A percentile compares a stretch with the other conserved stretches of the same genome.
phyloP scores from a whole-genome alignment of 192 early-diverging fungal genomes.

The Gonapodya sp. region DNA sequence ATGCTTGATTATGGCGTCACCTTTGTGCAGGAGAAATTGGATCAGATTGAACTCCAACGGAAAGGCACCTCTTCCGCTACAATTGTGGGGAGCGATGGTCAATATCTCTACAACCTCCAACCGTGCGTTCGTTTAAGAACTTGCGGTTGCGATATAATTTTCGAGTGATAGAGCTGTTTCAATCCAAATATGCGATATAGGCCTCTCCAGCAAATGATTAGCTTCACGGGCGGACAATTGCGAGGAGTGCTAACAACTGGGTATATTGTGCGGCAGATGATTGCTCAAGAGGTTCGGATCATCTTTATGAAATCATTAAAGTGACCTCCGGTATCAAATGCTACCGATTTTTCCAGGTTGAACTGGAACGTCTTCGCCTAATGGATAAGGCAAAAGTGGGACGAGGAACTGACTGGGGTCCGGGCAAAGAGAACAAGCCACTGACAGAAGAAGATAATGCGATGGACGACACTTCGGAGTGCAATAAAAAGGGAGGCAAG shows the following conservation, averaged over 20 bases:
- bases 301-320: background rate
- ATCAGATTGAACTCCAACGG: conserved; percentile 10
- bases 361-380: conserved; percentile 10
- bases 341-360: background rate
- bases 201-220: no score
- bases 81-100: conserved; percentile 33
- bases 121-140: conserved; percentile 52
- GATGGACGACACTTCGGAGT: no score
- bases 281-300: conserved; percentile 58
- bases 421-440: background rate
- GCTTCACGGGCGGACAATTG: no score
- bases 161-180: no score
- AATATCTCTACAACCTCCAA: conserved; percentile 53
- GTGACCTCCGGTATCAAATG: background rate
- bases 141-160: conserved; percentile 28
- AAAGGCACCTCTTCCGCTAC: background rate
- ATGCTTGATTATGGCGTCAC: conserved; percentile 63
- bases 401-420: background rate
- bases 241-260: conserved; percentile 40
- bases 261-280: conserved; percentile 74
- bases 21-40: conserved; percentile 51
- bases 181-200: no score
- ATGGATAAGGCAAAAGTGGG: background rate
- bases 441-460: no score
- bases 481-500: no score